Conservation (phyloP, 108 stramenopile genomes). For the Pseudonitzschia multistriata region DNA sequence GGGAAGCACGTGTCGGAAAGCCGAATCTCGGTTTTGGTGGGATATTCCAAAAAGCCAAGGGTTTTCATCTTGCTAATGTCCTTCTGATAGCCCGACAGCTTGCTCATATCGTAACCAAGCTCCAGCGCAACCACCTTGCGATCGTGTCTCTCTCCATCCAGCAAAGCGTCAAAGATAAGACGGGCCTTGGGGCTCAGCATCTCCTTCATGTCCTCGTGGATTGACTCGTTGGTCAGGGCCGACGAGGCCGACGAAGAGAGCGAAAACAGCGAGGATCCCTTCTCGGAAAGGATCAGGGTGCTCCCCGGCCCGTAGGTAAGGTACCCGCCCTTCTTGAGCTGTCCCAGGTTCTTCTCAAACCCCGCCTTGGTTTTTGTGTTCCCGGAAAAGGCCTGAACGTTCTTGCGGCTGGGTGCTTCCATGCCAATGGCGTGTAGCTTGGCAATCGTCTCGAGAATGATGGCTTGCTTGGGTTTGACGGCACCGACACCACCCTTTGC, state of each 20-base stretch:
- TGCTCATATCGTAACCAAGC: slow-evolving; percentile 7
- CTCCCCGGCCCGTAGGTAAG: not conserved
- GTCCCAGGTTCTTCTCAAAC: slow-evolving; percentile 2
- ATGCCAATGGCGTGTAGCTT: slow-evolving; percentile 7
- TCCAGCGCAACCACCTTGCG: not conserved
- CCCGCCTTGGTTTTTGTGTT: slow-evolving; percentile 10
- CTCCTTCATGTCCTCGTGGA: slow-evolving; percentile 14
- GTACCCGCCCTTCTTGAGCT: slow-evolving; percentile 3
- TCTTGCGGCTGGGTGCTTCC: not conserved
- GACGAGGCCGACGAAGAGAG: not conserved
- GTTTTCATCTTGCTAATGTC: slow-evolving; percentile 20
- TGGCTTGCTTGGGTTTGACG: not conserved
- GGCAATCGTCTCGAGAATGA: slow-evolving; percentile 2
- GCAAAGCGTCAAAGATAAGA: slow-evolving; percentile 15
- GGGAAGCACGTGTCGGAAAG: slow-evolving; percentile 17
- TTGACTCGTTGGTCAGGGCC: slow-evolving; percentile 4
- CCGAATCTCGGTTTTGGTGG: not conserved
- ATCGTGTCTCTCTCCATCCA: slow-evolving; percentile 18
- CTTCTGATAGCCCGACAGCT: slow-evolving; percentile 12
- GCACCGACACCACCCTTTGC: not conserved
- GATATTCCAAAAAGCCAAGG: slow-evolving; percentile 15
- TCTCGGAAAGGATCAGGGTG: slow-evolving; percentile 3
- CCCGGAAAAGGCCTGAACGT: slow-evolving; percentile 12
- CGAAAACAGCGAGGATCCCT: not conserved
- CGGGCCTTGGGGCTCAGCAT: slow-evolving; percentile 9